Evolutionary conservation across 139 green algal species (phyloP).

Genomic region (Edaphochlamys debaryana): DNA sequence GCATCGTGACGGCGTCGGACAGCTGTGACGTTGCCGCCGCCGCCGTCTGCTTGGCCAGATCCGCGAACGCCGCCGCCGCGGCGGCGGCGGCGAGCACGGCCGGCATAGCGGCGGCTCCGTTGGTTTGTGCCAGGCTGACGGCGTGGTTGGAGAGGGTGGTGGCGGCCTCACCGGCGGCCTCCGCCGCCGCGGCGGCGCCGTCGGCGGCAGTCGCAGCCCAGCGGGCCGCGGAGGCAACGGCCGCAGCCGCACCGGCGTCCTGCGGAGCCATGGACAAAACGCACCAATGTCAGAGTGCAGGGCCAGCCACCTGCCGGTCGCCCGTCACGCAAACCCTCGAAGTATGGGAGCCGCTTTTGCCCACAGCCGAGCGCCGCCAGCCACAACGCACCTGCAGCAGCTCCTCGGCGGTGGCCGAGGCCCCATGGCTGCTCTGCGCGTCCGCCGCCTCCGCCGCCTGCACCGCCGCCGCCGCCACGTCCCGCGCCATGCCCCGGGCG

Average conservation of each 20-base stretch:
- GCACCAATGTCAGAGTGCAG: background rate
- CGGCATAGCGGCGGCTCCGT: background rate
- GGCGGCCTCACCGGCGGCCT: conserved; percentile 2
- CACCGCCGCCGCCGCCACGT: background rate
- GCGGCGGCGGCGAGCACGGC: background rate
- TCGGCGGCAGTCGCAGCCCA: background rate
- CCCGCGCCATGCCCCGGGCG: background rate
- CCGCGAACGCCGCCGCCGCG: background rate
- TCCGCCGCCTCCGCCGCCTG: conserved; percentile 5
- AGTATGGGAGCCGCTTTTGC: too few species aligned
- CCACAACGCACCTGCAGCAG: conserved; percentile 25
- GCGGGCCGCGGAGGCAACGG: background rate
- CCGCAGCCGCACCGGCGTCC: conserved; percentile 17
- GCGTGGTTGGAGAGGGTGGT: background rate
- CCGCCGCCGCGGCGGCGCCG: background rate
- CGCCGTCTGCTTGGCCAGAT: background rate
- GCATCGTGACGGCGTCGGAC: background rate
- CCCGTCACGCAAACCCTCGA: too few species aligned
- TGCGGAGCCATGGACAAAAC: background rate
- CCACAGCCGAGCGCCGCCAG: too few species aligned
- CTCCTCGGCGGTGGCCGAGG: conserved; percentile 2
- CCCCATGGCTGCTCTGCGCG: background rate
- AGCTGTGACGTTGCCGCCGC: background rate
- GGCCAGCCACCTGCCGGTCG: too few species aligned
- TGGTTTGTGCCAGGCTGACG: background rate